phyloP scores from a whole-genome alignment of 495 filamentous ascomycete species.

The Hypomontagnella submonticulosa region DNA sequence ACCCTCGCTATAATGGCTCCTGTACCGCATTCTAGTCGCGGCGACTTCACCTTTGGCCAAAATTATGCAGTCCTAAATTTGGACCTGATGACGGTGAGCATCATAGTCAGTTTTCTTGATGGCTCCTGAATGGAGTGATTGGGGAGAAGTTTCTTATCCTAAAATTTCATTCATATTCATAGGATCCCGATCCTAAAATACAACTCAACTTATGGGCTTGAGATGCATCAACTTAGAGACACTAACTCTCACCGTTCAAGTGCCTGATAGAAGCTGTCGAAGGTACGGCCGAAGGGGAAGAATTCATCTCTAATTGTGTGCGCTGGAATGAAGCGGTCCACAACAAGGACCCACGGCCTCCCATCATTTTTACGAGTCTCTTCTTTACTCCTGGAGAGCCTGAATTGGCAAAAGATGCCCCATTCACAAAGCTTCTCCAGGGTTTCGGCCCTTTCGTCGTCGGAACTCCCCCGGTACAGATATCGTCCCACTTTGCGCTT shows the following conservation, averaged over 20 bases:
- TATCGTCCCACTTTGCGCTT: conserved; percentile 48
- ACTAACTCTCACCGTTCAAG: too few species aligned
- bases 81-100: conserved; percentile 52
- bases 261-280: conserved; percentile 48
- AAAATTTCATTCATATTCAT: too few species aligned
- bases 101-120: too few species aligned
- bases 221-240: too few species aligned
- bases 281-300: conserved; percentile 47
- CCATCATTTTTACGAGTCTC: conserved; percentile 57
- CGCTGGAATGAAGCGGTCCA: conserved; percentile 57
- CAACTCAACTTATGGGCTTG: too few species aligned
- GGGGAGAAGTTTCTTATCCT: too few species aligned
- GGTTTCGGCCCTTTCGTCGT: conserved; percentile 40
- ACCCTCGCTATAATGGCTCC: not conserved
- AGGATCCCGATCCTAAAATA: too few species aligned
- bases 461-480: conserved; percentile 38
- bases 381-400: conserved; percentile 48
- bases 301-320: conserved; percentile 43
- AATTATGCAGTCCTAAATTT: conserved; percentile 59
- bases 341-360: conserved; percentile 45
- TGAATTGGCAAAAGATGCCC: conserved; percentile 48
- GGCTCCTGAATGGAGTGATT: too few species aligned
- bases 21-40: not conserved
- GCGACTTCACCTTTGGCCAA: conserved; percentile 46
- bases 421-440: conserved; percentile 49